Conservation (phyloP, 176 grass and related monocot species). For the Alopecurus myosuroides region DNA sequence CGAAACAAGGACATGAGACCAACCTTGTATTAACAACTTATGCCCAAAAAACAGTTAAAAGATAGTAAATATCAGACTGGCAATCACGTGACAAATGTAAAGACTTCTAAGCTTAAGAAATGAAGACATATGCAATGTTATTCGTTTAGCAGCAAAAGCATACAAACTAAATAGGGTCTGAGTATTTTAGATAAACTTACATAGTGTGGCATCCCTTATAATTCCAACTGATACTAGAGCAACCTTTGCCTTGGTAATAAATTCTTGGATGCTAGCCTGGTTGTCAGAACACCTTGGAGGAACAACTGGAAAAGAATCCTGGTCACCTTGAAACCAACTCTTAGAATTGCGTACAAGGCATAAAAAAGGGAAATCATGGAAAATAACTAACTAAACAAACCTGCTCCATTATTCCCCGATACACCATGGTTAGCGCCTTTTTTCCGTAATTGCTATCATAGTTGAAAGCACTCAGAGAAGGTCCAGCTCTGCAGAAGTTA, state of each 20-base stretch:
- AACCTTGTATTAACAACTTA: conserved; percentile 12
- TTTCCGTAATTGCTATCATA: conserved; percentile 93
- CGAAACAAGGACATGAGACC: not conserved
- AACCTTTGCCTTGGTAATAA: conserved; percentile 71
- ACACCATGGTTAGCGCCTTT: conserved; percentile 75
- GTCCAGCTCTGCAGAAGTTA: conserved; percentile 70
- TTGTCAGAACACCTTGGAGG: conserved; percentile 93
- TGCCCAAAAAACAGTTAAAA: not conserved
- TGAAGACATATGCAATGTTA: not conserved
- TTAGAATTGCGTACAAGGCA: conserved; percentile 36
- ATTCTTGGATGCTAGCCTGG: conserved; percentile 48
- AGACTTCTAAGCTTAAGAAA: not conserved
- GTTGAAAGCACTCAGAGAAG: conserved; percentile 87
- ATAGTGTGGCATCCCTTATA: conserved; percentile 67
- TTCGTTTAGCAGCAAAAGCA: conserved; percentile 5
- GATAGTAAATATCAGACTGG: not conserved
- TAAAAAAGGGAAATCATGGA: conserved; percentile 12
- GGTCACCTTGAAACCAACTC: conserved; percentile 49
- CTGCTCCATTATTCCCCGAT: conserved; percentile 98
- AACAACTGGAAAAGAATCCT: conserved; percentile 79
- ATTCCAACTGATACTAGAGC: conserved; percentile 96
- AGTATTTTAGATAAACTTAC: conserved; percentile 51
- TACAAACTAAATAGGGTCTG: not conserved
- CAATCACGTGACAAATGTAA: not conserved
- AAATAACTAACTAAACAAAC: conserved; percentile 42